Evolutionary conservation across 805 yeast genomes (phyloP).

Genomic region (Priceomyces melissophilus): DNA sequence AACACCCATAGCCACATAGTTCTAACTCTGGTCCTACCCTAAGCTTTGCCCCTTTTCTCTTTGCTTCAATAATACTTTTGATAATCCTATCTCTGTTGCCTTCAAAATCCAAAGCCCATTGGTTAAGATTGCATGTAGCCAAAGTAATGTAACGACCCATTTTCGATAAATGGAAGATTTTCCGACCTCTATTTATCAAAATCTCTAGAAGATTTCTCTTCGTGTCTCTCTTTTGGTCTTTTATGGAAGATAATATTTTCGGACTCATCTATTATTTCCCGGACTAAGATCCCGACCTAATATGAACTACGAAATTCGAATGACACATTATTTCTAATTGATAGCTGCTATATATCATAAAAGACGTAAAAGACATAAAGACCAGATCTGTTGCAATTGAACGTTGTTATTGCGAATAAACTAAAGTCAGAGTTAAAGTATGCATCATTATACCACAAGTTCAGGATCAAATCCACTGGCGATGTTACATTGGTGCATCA

Average conservation of each 20-base stretch:
- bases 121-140: constrained; percentile 93
- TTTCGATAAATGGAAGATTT: background rate
- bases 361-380: too few relatives aligned
- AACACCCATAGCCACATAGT: constrained; percentile 89
- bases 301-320: too few relatives aligned
- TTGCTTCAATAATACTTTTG: constrained; percentile 76
- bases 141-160: constrained; percentile 89
- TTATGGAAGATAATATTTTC: too few relatives aligned
- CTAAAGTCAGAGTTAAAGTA: too few relatives aligned
- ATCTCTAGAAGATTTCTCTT: too few relatives aligned
- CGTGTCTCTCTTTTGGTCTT: too few relatives aligned
- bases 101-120: constrained; percentile 98
- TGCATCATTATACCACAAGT: constrained; percentile 6
- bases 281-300: too few relatives aligned
- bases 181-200: too few relatives aligned
- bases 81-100: constrained; percentile 92
- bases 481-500: constrained; percentile 93
- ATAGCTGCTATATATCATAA: too few relatives aligned
- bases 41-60: constrained; percentile 66
- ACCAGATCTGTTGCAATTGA: background rate
- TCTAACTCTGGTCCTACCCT: constrained; percentile 98
- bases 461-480: constrained; percentile 75
- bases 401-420: background rate
- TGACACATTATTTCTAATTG: too few relatives aligned
- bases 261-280: too few relatives aligned